Percentiles rank a stretch among this genome's conserved stretches.
Conservation (phyloP, 345 rosid species). For the Salix arbutifolia region DNA sequence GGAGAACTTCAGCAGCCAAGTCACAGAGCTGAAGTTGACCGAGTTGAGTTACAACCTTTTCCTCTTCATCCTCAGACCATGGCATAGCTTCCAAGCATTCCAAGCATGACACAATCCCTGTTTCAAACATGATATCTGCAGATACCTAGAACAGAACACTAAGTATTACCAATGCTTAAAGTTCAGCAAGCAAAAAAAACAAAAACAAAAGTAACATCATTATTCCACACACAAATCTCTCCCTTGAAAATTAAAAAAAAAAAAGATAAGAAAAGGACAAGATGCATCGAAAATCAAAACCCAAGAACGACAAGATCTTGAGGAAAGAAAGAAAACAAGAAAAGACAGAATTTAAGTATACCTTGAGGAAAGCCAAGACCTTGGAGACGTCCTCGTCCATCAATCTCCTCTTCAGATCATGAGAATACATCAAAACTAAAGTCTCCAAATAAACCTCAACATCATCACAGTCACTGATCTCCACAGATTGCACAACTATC, state of each 20-base stretch:
- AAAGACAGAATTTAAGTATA: constrained; percentile 9
- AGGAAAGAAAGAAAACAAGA: not conserved
- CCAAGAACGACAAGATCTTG: not conserved
- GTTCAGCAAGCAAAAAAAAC: not conserved
- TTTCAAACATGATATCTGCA: constrained; percentile 68
- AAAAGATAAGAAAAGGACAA: not conserved
- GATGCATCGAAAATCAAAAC: not conserved
- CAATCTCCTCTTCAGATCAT: constrained; percentile 69
- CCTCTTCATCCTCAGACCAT: constrained; percentile 87
- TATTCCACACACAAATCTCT: too few species aligned
- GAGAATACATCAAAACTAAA: constrained; percentile 77
- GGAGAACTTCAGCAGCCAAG: constrained; percentile 53
- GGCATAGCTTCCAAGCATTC: constrained; percentile 90
- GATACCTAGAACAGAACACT: constrained; percentile 49
- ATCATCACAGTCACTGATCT: constrained; percentile 91
- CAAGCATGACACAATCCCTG: constrained; percentile 64
- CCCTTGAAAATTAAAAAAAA: not conserved
- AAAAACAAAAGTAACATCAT: not conserved
- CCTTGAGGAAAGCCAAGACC: constrained; percentile 87
- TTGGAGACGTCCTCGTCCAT: constrained; percentile 65
- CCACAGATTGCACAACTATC: constrained; percentile 56
- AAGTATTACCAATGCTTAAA: constrained; percentile 3
- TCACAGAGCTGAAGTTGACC: constrained; percentile 64
- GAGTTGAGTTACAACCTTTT: constrained; percentile 52
- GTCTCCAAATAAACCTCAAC: constrained; percentile 86